phyloP scores from a whole-genome alignment of 108 stramenopile genomes.

The Fragilaria crotonensis region DNA sequence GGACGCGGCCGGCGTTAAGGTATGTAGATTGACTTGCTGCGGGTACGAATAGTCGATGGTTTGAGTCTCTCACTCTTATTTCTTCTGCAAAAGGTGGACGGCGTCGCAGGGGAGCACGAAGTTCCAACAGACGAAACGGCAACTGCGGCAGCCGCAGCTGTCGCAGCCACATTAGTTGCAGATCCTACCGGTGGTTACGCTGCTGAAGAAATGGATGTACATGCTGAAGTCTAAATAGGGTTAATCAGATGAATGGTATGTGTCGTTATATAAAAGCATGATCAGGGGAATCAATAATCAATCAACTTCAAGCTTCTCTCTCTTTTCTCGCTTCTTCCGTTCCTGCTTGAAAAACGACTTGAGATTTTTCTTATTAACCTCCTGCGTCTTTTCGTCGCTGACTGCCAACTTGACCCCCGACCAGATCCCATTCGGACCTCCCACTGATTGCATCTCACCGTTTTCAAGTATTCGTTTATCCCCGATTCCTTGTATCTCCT shows the following conservation, averaged over 20 bases:
- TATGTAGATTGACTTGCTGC: background rate
- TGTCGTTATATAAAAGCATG: background rate
- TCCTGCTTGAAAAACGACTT: slow-evolving; percentile 49
- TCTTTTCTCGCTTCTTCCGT: slow-evolving; percentile 20
- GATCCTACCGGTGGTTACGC: slow-evolving; percentile 7
- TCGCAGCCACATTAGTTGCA: slow-evolving; percentile 6
- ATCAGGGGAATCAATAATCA: no score
- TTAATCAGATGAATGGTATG: background rate
- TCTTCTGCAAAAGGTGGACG: background rate
- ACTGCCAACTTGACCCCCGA: slow-evolving; percentile 67
- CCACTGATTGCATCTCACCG: slow-evolving; percentile 22
- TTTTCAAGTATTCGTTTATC: slow-evolving; percentile 36
- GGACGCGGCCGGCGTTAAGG: slow-evolving; percentile 13
- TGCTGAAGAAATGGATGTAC: no score
- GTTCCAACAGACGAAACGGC: slow-evolving; percentile 1
- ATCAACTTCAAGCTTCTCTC: no score
- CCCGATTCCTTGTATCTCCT: slow-evolving; percentile 25
- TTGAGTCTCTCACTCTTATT: background rate
- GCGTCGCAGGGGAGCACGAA: background rate
- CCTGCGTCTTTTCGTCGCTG: slow-evolving; percentile 45
- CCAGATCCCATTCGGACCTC: slow-evolving; percentile 65
- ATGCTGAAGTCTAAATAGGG: background rate
- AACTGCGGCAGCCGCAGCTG: slow-evolving; percentile 5
- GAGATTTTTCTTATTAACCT: slow-evolving; percentile 55
- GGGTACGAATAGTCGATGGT: background rate